Conservation (phyloP, 2,329 filamentous ascomycete genomes). For the Nigrospora osmanthi region DNA sequence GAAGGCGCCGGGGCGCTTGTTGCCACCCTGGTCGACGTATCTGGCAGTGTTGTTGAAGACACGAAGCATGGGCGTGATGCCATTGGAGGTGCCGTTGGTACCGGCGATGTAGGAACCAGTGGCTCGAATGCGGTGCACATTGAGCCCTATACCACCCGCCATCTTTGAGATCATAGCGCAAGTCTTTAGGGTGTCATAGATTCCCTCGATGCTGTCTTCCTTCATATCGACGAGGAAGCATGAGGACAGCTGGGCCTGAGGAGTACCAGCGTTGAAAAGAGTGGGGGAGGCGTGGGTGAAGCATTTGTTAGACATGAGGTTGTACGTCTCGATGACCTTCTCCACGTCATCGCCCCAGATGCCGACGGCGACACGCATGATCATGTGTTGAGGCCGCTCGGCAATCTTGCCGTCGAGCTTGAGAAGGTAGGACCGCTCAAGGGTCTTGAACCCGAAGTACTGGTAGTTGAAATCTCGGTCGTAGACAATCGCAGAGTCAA, state of each 20-base stretch:
- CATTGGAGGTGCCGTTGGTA: conserved; percentile 97
- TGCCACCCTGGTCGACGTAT: conserved; percentile 97
- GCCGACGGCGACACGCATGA: conserved; percentile 97
- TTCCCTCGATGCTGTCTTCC: conserved; percentile 97
- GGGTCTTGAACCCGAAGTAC: conserved; percentile 99
- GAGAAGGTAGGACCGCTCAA: conserved; percentile 95
- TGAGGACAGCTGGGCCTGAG: conserved; percentile 87
- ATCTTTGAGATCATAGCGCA: conserved; percentile 99
- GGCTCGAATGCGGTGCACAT: conserved; percentile 92
- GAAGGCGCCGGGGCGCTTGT: conserved; percentile 97
- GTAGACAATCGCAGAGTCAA: conserved; percentile 98
- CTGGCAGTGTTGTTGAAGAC: conserved; percentile 99
- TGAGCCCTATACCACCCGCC: conserved; percentile 94
- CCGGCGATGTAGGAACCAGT: conserved; percentile 97
- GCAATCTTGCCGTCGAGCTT: conserved; percentile 94
- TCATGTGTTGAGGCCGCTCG: conserved; percentile 97
- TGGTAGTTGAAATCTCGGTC: conserved; percentile 99
- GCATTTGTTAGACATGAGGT: conserved; percentile 97
- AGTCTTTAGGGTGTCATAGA: conserved; percentile 98
- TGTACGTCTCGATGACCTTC: conserved; percentile 93
- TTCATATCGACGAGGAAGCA: conserved; percentile 99
- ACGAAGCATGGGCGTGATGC: conserved; percentile 93
- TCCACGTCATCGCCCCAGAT: conserved; percentile 95
- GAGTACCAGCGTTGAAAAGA: conserved; percentile 95
- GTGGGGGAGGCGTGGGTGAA: conserved; percentile 98